Evolutionary conservation across 306 rosid species (phyloP).

Genomic region (Canavalia gladiata): DNA sequence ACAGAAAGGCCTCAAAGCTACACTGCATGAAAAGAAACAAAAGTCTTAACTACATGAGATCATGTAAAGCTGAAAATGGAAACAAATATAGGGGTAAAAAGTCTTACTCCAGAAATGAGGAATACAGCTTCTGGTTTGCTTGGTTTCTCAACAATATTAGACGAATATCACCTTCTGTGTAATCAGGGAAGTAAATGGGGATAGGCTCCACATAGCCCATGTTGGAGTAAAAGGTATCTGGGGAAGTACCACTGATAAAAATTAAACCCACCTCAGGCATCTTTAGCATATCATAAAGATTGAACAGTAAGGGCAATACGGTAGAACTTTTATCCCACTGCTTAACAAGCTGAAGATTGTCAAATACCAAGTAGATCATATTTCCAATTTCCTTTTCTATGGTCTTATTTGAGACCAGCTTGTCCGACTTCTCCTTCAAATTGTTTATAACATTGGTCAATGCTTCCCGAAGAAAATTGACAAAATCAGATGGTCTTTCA

Average conservation of each 20-base stretch:
- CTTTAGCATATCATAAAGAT: constrained; percentile 80
- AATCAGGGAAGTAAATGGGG: constrained; percentile 80
- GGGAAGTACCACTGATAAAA: constrained; percentile 87
- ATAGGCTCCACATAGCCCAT: constrained; percentile 84
- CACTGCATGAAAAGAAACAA: constrained; percentile 61
- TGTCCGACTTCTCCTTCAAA: constrained; percentile 59
- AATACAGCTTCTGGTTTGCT: constrained; percentile 72
- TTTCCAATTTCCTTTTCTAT: constrained; percentile 62
- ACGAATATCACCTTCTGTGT: constrained; percentile 73
- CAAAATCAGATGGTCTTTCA: constrained; percentile 85
- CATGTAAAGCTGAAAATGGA: constrained; percentile 34
- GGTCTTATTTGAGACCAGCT: constrained; percentile 52
- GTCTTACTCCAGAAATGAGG: constrained; percentile 83
- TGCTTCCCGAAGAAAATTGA: constrained; percentile 81
- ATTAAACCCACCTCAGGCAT: constrained; percentile 81
- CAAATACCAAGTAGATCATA: constrained; percentile 88
- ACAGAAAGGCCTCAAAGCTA: constrained; percentile 72
- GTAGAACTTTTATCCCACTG: constrained; percentile 91
- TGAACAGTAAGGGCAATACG: constrained; percentile 74
- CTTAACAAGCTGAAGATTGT: constrained; percentile 80
- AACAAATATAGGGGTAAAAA: constrained; percentile 15
- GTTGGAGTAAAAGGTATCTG: constrained; percentile 80
- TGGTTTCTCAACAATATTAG: constrained; percentile 73
- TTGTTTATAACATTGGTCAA: constrained; percentile 61
- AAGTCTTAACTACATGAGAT: constrained; percentile 34